Evolutionary conservation across 2,329 filamentous ascomycete genomes (phyloP).

Genomic region (Pseudogymnoascus sp.): DNA sequence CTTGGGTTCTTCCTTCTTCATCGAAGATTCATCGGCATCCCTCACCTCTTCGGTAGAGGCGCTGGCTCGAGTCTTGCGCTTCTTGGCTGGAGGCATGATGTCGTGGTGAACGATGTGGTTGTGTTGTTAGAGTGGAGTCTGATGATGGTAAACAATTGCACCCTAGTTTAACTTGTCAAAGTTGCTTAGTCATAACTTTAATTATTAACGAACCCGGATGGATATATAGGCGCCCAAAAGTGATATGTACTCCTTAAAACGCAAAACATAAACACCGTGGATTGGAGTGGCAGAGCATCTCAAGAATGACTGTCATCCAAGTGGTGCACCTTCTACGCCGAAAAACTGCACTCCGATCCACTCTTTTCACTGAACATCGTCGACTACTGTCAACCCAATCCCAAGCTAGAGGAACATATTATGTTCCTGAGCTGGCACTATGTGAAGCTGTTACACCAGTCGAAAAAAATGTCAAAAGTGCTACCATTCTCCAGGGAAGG

Average conservation of each 20-base stretch:
- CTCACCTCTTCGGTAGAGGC: conserved; percentile 17
- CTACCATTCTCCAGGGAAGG: not conserved
- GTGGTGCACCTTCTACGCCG: conserved; percentile 4
- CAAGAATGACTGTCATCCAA: not conserved
- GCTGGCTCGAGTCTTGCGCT: conserved; percentile 35
- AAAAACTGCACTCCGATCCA: conserved; percentile 11
- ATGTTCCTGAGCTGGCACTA: not conserved
- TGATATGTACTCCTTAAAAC: not conserved
- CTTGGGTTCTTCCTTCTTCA: not conserved
- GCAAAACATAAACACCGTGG: not conserved
- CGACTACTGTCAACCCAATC: conserved; percentile 17
- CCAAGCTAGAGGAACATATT: not conserved
- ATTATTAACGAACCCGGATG: conserved; percentile 4
- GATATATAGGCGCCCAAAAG: not conserved
- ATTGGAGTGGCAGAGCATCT: not conserved
- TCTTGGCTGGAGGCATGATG: conserved; percentile 39
- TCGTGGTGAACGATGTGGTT: conserved; percentile 1
- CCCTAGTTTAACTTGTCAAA: conserved; percentile 16
- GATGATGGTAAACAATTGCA: conserved; percentile 19
- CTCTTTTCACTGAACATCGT: conserved; percentile 15
- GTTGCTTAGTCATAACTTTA: conserved; percentile 8
- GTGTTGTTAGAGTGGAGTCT: conserved; percentile 9
- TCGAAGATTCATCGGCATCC: not conserved
- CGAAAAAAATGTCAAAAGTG: not conserved
- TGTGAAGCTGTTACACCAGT: not conserved